Base-by-base conservation (phyloP, 352 stramenopile species). In the Pythium dissotocum region DNA sequence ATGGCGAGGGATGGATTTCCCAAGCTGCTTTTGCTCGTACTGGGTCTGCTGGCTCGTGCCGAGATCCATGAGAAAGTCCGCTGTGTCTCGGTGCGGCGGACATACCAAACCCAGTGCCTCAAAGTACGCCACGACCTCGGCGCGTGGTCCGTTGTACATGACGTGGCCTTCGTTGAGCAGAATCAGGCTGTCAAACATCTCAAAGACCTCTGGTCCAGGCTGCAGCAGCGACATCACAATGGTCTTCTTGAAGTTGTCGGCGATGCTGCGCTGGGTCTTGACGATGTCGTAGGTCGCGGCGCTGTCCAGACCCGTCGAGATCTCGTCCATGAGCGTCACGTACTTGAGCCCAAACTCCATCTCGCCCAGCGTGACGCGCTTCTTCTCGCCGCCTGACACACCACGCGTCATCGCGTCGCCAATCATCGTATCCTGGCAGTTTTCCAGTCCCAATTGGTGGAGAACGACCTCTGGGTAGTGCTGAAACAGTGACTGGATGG, bases 331-430 rank as follows among this genome's bases (percentile, higher is more conserved):
- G 51, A 67, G 48, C 55, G 90, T 58, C 13, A 90, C 76, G 8
- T 61, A 52, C 30, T 86, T 84, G 69, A 90, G 38, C 14, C 84
- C 92, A 32, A 95, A 77, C 38, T 95, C 68, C 68, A 96, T 90
- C 46, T 88, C 89, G 30, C 79, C 86, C 58, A 92, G 81, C 52
- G 91, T 95, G 14, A 95, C 78, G n/a, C 90, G 75, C 71, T 97
- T 97, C 65, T 81, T 83, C 75, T 97, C 90, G 26, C 90, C 90
- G 54, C 90, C 90, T 9, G 73, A 89, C 28, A 96, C 73, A 16
- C 78, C 78, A 33, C 78, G 75, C 16, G 82, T 58, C 26, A 85
- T 77, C 21, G 44, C 35, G 51, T 70, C 57, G 3, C 67, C 67
- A 10, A 73, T 52, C 35, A 73, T 54, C 48, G 67, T 73, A 61